phyloP scores from a whole-genome alignment of 108 stramenopile species.

The Conticribra guillardii region DNA sequence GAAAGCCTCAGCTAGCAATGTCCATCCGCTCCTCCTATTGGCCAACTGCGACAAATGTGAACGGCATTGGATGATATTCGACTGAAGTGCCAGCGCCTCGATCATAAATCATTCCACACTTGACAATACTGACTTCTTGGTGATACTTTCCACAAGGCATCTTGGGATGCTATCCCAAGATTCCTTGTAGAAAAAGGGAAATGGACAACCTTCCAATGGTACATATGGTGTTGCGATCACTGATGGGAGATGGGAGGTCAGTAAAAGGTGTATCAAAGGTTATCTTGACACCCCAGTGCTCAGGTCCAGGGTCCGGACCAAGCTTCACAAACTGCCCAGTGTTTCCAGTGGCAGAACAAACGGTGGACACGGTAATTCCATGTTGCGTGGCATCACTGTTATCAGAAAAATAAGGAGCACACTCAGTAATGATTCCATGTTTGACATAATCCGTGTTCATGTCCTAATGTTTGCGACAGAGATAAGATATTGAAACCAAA shows the following conservation, averaged over 20 bases:
- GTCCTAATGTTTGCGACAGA: background rate
- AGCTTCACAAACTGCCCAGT: too few species aligned
- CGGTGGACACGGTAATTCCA: background rate
- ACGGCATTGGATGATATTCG: background rate
- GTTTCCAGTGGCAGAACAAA: background rate
- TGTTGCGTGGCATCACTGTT: background rate
- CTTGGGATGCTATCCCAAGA: background rate
- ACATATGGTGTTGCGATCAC: background rate
- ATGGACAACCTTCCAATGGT: background rate
- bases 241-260: background rate
- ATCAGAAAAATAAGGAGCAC: background rate
- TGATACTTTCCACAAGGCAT: background rate
- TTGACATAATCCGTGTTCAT: background rate
- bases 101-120: background rate
- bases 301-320: too few species aligned
- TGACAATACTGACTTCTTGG: background rate
- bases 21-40: too few species aligned
- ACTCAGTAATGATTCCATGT: background rate
- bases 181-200: too few species aligned
- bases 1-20: too few species aligned
- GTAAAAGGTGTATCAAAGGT: background rate
- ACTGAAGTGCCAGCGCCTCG: background rate
- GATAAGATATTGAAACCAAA: background rate
- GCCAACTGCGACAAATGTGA: background rate
- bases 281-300: background rate